Conservation (phyloP, 192 early-diverging fungal genomes). For the Backusella liffmaniae region DNA sequence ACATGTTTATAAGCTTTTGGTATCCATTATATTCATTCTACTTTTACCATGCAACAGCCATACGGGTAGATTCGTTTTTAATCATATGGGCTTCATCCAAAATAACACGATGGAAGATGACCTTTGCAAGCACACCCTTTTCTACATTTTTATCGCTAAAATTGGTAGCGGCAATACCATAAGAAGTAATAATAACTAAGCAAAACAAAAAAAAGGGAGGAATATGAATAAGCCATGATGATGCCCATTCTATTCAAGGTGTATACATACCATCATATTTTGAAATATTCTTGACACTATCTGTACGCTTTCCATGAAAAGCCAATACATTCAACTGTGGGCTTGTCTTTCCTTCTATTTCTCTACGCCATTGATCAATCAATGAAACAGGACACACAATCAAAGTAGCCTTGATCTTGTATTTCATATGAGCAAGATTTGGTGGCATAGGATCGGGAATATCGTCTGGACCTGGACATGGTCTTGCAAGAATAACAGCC, state of each 20-base stretch:
- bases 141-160: background rate
- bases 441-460: background rate
- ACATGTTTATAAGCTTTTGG: background rate
- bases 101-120: slow-evolving; percentile 42
- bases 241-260: background rate
- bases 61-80: slow-evolving; percentile 48
- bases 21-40: background rate
- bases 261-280: slow-evolving; percentile 44
- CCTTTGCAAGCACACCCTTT: slow-evolving; percentile 26
- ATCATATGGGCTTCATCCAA: slow-evolving; percentile 65
- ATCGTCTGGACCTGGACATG: slow-evolving; percentile 18
- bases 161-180: slow-evolving; percentile 34
- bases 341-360: slow-evolving; percentile 58
- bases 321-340: slow-evolving; percentile 55
- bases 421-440: background rate
- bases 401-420: slow-evolving; percentile 58
- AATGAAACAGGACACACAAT: slow-evolving; percentile 68
- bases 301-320: slow-evolving; percentile 57
- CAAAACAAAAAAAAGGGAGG: background rate
- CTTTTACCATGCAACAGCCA: slow-evolving; percentile 43
- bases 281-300: slow-evolving; percentile 36
- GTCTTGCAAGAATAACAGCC: slow-evolving; percentile 53
- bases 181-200: slow-evolving; percentile 53
- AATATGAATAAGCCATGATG: background rate
- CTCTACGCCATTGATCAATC: slow-evolving; percentile 72